Evolutionary conservation across 805 yeast species (phyloP), one percentile per base, ranked within the genome.

Genomic region (Kluyveromyces nonfermentans): DNA sequence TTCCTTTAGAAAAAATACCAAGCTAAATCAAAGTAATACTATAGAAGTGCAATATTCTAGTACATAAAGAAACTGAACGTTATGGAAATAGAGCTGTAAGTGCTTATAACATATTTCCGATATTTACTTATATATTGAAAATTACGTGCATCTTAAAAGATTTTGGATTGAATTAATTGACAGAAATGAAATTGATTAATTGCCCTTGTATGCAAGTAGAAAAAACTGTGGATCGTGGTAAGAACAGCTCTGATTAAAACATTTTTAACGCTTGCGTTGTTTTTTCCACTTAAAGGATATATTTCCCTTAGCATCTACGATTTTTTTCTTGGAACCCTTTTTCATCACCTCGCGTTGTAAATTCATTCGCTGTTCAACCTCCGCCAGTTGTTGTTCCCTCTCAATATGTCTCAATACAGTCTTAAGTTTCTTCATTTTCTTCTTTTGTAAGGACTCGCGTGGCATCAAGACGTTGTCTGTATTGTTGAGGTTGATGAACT

Each of bases 291-390:
- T 86, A 68, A 76, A 93, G 2, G 73, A 70, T 0, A 76, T 75
- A 45, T 75, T 74, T 4, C 97, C 97, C 30, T 77, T 73, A 14
- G 72, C 67, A 45, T 73, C 82, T 2, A 73, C 70, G 5, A 82
- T 62, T 68, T 88, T 88, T 73, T 82, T 84, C 67, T 85, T 85
- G 48, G 79, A 77, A 0, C 97, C 97, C 51, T 80, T 83, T 62
- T 86, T 86, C 95, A 90, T 87, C 44, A 88, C 73, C 57, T 89
- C 95, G 48, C 84, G 78, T 55, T 88, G 94, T 45, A 76, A 54
- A 45, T 83, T 85, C 78, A 89, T 78, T 55, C 80, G 76, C 35
- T 72, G 72, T 56, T 86, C 82, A 15, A 90, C 84, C 41, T 73
- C 73, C 41, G 70, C 69, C 51, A 90, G 71, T 62, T 88, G 78